Conservation (phyloP, 768 basidiomycete genomes). For the Pluteus cervinus region DNA sequence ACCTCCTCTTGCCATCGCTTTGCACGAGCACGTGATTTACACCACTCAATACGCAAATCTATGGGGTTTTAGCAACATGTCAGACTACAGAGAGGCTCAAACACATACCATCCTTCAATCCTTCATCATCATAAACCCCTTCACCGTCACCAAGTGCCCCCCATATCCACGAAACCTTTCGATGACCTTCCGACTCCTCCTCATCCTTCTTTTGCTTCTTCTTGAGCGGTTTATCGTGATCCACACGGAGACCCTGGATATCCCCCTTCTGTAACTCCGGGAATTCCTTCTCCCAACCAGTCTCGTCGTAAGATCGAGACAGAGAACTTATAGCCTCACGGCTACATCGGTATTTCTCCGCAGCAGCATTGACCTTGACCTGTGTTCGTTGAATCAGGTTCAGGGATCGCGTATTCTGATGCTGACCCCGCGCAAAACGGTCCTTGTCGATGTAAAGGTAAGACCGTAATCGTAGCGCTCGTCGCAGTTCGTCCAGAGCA, state of each 20-base stretch:
- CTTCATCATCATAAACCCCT: no score
- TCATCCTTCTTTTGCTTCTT: no score
- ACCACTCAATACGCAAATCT: no score
- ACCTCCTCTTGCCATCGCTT: no score
- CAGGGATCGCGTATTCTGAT: background rate
- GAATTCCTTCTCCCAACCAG: background rate
- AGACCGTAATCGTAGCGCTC: conserved; percentile 1
- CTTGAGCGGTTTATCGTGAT: no score
- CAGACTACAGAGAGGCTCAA: no score
- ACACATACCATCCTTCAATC: no score
- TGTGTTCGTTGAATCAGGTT: background rate
- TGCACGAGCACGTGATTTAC: no score
- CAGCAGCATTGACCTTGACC: background rate
- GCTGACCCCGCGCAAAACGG: background rate
- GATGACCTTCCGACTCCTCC: no score
- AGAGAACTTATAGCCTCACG: background rate
- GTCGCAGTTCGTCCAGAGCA: conserved; percentile 1
- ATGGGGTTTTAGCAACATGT: no score
- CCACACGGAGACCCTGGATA: background rate
- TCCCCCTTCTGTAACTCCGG: background rate
- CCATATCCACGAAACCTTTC: no score
- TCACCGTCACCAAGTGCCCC: no score
- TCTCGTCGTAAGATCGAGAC: background rate
- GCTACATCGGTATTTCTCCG: background rate
- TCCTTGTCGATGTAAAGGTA: conserved; percentile 1